phyloP scores from a whole-genome alignment of 225 moss, liverwort and hornwort species.

The Sphagnum contortum region DNA sequence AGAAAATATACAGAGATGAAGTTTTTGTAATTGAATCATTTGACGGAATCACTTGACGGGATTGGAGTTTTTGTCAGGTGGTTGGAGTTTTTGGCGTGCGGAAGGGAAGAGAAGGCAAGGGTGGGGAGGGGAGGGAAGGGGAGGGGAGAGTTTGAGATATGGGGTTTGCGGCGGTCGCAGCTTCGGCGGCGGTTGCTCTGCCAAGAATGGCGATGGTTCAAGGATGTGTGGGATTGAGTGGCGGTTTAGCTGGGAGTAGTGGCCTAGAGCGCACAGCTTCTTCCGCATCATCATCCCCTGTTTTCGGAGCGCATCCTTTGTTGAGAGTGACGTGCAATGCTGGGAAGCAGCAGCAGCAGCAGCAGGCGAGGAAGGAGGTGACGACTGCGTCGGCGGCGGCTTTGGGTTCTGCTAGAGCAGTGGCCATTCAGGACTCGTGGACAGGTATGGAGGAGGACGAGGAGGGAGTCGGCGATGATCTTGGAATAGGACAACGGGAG shows the following conservation, averaged over 20 bases:
- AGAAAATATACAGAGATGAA: no score
- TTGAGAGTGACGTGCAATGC: constrained; percentile 18
- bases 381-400: neutral
- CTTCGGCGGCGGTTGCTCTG: no score
- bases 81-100: no score
- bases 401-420: constrained; percentile 36
- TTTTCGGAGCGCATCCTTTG: constrained; percentile 21
- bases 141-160: no score
- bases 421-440: constrained; percentile 82
- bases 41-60: no score
- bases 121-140: no score
- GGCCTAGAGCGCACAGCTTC: constrained; percentile 24
- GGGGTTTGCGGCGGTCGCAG: no score
- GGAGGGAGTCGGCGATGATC: constrained; percentile 65
- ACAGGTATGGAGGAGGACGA: constrained; percentile 74
- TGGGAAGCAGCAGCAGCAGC: constrained; percentile 10
- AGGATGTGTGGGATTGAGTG: constrained; percentile 1
- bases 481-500: constrained; percentile 72
- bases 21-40: no score
- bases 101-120: no score
- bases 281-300: constrained; percentile 18
- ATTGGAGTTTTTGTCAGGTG: no score
- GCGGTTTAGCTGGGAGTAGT: constrained; percentile 18
- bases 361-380: constrained; percentile 11
- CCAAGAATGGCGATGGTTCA: no score